Evolutionary conservation across 1,139 yeast genomes (phyloP).

Genomic region (Chernovozyma aurita): DNA sequence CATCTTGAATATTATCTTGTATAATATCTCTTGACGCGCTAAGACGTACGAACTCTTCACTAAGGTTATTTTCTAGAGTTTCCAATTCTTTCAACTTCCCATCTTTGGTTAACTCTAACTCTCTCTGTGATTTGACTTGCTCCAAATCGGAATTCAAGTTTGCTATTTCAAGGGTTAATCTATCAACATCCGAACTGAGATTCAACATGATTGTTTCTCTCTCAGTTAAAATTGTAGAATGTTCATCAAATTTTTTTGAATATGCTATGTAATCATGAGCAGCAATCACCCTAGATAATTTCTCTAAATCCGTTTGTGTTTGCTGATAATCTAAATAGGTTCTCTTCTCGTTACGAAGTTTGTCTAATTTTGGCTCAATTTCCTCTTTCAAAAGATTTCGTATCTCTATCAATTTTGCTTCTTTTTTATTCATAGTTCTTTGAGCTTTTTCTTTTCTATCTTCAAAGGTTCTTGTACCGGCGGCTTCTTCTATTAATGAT

Average conservation of each 20-base stretch:
- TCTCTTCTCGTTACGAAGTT: constrained; percentile 75
- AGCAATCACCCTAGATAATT: constrained; percentile 64
- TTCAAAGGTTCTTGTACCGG: constrained; percentile 95
- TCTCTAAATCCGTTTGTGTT: constrained; percentile 76
- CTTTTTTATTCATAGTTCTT: constrained; percentile 87
- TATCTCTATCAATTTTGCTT: constrained; percentile 76
- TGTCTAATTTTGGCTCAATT: constrained; percentile 88
- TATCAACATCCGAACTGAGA: constrained; percentile 36
- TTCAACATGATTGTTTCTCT: constrained; percentile 32
- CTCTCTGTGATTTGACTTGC: constrained; percentile 50
- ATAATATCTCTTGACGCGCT: constrained; percentile 60
- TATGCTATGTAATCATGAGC: constrained; percentile 66
- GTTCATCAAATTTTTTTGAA: constrained; percentile 37
- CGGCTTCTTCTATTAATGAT: constrained; percentile 94
- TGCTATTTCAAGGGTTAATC: constrained; percentile 50
- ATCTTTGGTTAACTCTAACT: constrained; percentile 59
- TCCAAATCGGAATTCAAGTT: constrained; percentile 61
- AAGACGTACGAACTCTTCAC: constrained; percentile 67
- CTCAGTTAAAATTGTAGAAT: constrained; percentile 33
- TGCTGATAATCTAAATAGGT: constrained; percentile 83
- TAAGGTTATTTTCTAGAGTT: constrained; percentile 47
- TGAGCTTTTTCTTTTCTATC: constrained; percentile 90
- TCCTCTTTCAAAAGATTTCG: constrained; percentile 72
- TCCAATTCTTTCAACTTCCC: constrained; percentile 62
- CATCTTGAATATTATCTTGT: constrained; percentile 51